Conservation (phyloP, 768 basidiomycete genomes). For the Tubosaeta sp. region DNA sequence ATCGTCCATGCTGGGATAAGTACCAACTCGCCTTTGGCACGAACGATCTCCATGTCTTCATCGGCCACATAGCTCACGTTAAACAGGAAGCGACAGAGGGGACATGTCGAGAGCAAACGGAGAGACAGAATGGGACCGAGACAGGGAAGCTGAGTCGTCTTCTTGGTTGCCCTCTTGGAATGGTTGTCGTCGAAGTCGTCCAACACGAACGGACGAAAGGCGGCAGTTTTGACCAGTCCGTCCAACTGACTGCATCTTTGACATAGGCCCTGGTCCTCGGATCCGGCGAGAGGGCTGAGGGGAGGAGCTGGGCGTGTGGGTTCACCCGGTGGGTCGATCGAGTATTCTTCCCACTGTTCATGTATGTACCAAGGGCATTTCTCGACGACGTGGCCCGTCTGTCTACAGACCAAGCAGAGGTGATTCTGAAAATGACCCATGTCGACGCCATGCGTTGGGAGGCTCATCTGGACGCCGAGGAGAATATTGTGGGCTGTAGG, state of each 20-base stretch:
- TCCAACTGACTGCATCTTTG: slow-evolving; percentile 1
- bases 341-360: background rate
- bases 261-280: background rate
- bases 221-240: background rate
- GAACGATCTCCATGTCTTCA: background rate
- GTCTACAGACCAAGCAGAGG: slow-evolving; percentile 12
- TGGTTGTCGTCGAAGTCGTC: background rate
- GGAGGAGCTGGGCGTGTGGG: background rate
- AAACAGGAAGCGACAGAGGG: slow-evolving; percentile 12
- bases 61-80: slow-evolving; percentile 2
- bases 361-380: background rate
- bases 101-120: slow-evolving; percentile 6
- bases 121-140: slow-evolving; percentile 4
- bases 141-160: background rate
- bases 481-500: background rate
- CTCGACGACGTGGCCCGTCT: slow-evolving; percentile 6
- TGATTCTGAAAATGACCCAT: background rate
- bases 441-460: background rate
- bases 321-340: background rate
- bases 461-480: background rate
- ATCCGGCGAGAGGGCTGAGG: background rate
- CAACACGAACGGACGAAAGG: background rate
- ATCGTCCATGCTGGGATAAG: slow-evolving; percentile 1
- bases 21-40: background rate
- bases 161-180: background rate